phyloP scores from a whole-genome alignment of 768 basidiomycete genomes.

The Mycena latifolia region DNA sequence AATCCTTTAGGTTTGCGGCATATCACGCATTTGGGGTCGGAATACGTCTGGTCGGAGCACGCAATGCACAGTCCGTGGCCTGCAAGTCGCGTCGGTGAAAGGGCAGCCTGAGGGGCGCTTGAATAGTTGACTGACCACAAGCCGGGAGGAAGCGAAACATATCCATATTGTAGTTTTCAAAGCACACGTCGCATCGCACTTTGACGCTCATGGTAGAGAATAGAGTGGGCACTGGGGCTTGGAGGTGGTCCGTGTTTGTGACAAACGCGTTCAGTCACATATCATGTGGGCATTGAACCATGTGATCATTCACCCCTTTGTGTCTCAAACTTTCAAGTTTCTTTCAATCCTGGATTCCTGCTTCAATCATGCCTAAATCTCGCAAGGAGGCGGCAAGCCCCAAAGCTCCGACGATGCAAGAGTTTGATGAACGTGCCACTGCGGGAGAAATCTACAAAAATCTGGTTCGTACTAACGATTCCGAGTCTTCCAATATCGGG shows the following conservation, averaged over 20 bases:
- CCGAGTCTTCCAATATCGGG: background rate
- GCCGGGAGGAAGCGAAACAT: conserved; percentile 31
- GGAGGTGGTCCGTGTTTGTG: background rate
- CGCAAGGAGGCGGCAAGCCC: background rate
- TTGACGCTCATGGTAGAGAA: conserved; percentile 29
- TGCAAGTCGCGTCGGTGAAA: conserved; percentile 1
- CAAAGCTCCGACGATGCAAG: background rate
- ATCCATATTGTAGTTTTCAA: conserved; percentile 21
- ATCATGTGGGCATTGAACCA: no score
- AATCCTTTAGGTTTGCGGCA: conserved; percentile 29
- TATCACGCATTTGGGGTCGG: conserved; percentile 30
- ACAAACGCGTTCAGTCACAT: background rate
- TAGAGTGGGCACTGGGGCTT: no score
- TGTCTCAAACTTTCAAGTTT: no score
- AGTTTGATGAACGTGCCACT: background rate
- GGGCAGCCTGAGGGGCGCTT: no score
- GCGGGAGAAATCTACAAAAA: conserved; percentile 6
- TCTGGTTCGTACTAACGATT: background rate
- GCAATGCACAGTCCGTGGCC: conserved; percentile 34
- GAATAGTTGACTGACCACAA: conserved; percentile 31
- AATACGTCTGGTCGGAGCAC: conserved; percentile 25
- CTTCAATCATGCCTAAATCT: background rate
- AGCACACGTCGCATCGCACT: conserved; percentile 31
- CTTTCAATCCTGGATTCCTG: no score
- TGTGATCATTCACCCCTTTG: background rate